Conservation (phyloP, 768 basidiomycete genomes). For the Xerocomus spinulosus region DNA sequence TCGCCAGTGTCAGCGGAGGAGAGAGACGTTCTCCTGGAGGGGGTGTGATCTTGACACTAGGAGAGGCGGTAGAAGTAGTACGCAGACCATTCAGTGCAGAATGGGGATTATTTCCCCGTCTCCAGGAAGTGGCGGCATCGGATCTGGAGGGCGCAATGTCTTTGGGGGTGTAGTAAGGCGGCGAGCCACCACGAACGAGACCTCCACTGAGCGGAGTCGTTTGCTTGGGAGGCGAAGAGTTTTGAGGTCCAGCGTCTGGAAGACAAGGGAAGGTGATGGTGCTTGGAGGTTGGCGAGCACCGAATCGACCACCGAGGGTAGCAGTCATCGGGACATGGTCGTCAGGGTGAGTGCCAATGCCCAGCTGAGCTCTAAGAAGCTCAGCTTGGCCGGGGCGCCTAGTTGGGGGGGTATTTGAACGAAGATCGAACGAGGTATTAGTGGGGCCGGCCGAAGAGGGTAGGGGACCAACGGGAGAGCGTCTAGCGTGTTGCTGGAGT, state of each 20-base stretch:
- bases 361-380: slow-evolving; percentile 56
- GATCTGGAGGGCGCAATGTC: slow-evolving; percentile 65
- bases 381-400: slow-evolving; percentile 71
- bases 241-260: slow-evolving; percentile 40
- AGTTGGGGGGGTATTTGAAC: slow-evolving; percentile 52
- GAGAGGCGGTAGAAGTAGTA: slow-evolving; percentile 47
- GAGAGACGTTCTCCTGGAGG: slow-evolving; percentile 58
- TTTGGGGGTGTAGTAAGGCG: slow-evolving; percentile 35
- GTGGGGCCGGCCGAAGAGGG: slow-evolving; percentile 75
- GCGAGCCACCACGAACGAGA: slow-evolving; percentile 56
- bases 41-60: slow-evolving; percentile 69
- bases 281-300: slow-evolving; percentile 47
- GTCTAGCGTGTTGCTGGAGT: slow-evolving; percentile 45
- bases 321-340: slow-evolving; percentile 80
- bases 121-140: slow-evolving; percentile 75
- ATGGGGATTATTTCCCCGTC: slow-evolving; percentile 65
- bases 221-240: slow-evolving; percentile 43
- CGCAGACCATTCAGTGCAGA: slow-evolving; percentile 68
- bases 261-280: slow-evolving; percentile 39
- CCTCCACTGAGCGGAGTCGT: slow-evolving; percentile 72
- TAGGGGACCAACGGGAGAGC: slow-evolving; percentile 27
- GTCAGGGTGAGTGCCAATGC: slow-evolving; percentile 36
- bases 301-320: slow-evolving; percentile 70
- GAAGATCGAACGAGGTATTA: slow-evolving; percentile 59
- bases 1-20: slow-evolving; percentile 35